A percentile compares a stretch with the other conserved stretches of the same genome.
phyloP scores from a whole-genome alignment of 192 early-diverging fungal species.

The Chytriomyces sp. region DNA sequence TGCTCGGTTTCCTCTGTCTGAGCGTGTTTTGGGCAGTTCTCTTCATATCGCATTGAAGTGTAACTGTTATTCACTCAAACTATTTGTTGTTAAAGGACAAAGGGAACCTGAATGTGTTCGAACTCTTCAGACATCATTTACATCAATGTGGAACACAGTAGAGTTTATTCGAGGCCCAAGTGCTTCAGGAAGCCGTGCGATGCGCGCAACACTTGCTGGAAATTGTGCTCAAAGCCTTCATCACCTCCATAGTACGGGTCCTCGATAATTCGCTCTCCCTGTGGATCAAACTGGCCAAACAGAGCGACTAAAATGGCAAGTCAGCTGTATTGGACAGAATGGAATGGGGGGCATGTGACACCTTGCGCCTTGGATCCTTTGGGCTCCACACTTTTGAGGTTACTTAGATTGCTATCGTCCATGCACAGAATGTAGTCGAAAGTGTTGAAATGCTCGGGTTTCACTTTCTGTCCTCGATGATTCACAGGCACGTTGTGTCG shows the following conservation, averaged over 20 bases:
- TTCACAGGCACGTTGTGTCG: constrained; percentile 75
- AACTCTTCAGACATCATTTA: too few species aligned
- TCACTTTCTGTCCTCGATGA: constrained; percentile 75
- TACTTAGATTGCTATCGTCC: constrained; percentile 79
- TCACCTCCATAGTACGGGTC: constrained; percentile 78
- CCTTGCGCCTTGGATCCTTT: constrained; percentile 27
- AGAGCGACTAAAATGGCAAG: constrained; percentile 53
- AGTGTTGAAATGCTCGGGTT: constrained; percentile 61
- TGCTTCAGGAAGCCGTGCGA: constrained; percentile 71
- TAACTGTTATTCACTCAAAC: too few species aligned
- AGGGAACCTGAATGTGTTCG: too few species aligned
- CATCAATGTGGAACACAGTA: too few species aligned
- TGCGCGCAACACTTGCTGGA: constrained; percentile 72
- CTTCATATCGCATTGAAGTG: too few species aligned
- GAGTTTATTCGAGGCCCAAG: constrained; percentile 46
- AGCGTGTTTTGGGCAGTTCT: too few species aligned
- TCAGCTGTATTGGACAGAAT: not conserved
- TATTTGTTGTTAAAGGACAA: too few species aligned
- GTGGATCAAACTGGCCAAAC: constrained; percentile 81
- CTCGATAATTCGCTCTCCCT: constrained; percentile 72
- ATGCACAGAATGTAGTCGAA: constrained; percentile 93
- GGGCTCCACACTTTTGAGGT: constrained; percentile 59
- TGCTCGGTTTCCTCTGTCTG: too few species aligned
- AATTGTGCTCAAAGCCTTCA: constrained; percentile 77
- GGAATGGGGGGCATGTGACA: not conserved